Evolutionary conservation across 2,329 filamentous ascomycete species (phyloP).

Genomic region (Cytospora paraplurivora): DNA sequence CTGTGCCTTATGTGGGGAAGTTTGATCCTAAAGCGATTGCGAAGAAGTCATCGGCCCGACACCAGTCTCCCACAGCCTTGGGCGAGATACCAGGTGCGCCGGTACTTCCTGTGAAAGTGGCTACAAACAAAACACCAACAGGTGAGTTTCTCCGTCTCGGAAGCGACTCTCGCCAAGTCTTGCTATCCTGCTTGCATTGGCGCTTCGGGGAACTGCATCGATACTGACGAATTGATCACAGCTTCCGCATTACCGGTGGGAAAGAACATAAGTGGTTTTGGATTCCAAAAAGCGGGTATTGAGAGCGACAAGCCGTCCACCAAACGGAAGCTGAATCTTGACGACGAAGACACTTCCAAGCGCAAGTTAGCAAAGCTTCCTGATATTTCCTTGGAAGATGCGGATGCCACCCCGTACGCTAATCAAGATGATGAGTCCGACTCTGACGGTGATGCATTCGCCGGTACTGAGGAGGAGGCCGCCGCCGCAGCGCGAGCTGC

Average conservation of each 20-base stretch:
- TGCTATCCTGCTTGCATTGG: neutral
- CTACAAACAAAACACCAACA: slow-evolving; percentile 27
- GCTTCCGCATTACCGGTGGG: slow-evolving; percentile 59
- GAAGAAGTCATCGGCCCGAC: slow-evolving; percentile 70
- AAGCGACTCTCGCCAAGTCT: neutral
- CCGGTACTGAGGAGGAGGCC: slow-evolving; percentile 82
- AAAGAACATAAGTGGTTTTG: slow-evolving; percentile 78
- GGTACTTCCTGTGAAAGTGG: slow-evolving; percentile 32
- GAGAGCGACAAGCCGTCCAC: slow-evolving; percentile 68
- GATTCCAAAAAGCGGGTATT: slow-evolving; percentile 68
- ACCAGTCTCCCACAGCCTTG: slow-evolving; percentile 56
- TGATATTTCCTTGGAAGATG: slow-evolving; percentile 67
- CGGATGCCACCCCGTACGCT: slow-evolving; percentile 61
- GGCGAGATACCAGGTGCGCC: slow-evolving; percentile 48
- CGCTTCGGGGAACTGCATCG: neutral
- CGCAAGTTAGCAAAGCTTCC: slow-evolving; percentile 92
- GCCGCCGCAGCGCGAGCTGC: slow-evolving; percentile 83
- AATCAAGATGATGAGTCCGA: slow-evolving; percentile 63
- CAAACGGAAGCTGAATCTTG: slow-evolving; percentile 79
- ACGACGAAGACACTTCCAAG: slow-evolving; percentile 82
- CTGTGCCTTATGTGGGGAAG: slow-evolving; percentile 70
- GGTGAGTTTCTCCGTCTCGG: slow-evolving; percentile 30
- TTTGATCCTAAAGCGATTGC: slow-evolving; percentile 86
- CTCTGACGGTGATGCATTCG: slow-evolving; percentile 75
- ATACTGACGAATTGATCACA: slow-evolving; percentile 29